These are phyloP conservation scores for Phytopythium boreale DNA, from an alignment of 352 stramenopile species.

Conservation along the genomic window DNA sequence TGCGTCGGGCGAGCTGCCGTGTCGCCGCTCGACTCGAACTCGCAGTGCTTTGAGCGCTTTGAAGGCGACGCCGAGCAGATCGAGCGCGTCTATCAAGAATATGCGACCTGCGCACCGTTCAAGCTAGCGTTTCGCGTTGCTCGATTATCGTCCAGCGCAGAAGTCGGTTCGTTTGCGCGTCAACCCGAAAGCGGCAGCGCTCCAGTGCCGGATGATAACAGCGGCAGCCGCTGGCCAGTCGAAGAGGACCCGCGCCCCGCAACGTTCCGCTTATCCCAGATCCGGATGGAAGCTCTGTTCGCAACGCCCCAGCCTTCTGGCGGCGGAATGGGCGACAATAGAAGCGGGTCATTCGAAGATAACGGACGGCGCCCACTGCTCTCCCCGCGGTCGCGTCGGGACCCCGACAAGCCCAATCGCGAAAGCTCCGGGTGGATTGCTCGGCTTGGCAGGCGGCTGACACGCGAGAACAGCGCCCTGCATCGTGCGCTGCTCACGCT, in stretches of 20 bases:
- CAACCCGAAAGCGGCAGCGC: not conserved
- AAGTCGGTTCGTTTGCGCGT: not conserved
- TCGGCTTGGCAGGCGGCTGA: not conserved
- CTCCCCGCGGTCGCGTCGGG: slow-evolving; percentile 6
- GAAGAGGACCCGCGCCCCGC: slow-evolving; percentile 48
- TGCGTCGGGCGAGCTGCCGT: slow-evolving; percentile 19
- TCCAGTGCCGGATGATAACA: not conserved
- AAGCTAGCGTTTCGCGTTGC: slow-evolving; percentile 66
- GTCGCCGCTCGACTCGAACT: slow-evolving; percentile 31
- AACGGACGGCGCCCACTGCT: not conserved
- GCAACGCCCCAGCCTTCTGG: slow-evolving; percentile 28
- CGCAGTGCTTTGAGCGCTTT: slow-evolving; percentile 39
- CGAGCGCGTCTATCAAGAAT: slow-evolving; percentile 28
- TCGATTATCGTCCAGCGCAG: slow-evolving; percentile 17
- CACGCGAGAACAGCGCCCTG: not conserved
- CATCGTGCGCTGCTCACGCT: slow-evolving; percentile 8
- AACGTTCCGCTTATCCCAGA: slow-evolving; percentile 71
- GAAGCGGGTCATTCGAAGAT: not conserved
- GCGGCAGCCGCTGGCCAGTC: slow-evolving; percentile 8
- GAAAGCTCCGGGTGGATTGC: not conserved
- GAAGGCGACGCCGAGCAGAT: slow-evolving; percentile 20
- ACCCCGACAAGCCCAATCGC: not conserved
- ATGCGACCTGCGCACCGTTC: slow-evolving; percentile 38
- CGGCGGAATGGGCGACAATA: slow-evolving; percentile 10
- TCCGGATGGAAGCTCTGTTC: slow-evolving; percentile 79